Conservation (phyloP, 148 eudicot species). For the Suaeda aralocaspica region DNA sequence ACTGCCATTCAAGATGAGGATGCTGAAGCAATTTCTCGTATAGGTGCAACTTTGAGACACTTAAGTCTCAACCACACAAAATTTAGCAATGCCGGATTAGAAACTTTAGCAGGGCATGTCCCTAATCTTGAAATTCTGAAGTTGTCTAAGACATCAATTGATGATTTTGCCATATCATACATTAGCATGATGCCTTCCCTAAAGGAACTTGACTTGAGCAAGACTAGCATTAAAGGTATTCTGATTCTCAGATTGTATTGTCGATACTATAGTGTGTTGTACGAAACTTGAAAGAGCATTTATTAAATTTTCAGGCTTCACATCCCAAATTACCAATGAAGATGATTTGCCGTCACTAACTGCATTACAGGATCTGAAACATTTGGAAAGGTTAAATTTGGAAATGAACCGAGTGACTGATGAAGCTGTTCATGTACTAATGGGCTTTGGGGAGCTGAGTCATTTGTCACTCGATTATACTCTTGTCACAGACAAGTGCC, state of each 20-base stretch:
- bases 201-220: constrained; percentile 60
- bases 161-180: constrained; percentile 61
- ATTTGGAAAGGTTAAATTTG: constrained; percentile 56
- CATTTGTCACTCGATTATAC: constrained; percentile 47
- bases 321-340: constrained; percentile 30
- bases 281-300: not conserved
- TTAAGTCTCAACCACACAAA: constrained; percentile 68
- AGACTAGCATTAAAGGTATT: constrained; percentile 65
- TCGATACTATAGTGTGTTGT: not conserved
- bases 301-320: constrained; percentile 41
- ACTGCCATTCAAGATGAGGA: constrained; percentile 45
- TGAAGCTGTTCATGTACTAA: constrained; percentile 42
- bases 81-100: constrained; percentile 65
- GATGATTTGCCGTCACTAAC: constrained; percentile 46
- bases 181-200: constrained; percentile 69
- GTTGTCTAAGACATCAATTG: constrained; percentile 45
- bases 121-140: constrained; percentile 62
- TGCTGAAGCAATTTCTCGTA: constrained; percentile 38
- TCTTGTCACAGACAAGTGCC: constrained; percentile 45
- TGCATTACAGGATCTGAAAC: constrained; percentile 46
- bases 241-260: not conserved
- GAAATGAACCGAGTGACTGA: constrained; percentile 52
- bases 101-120: constrained; percentile 65
- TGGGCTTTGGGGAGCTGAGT: constrained; percentile 34
- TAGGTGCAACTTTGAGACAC: constrained; percentile 54